Evolutionary conservation across 2,329 filamentous ascomycete genomes (phyloP), one percentile per base, ranked within the genome.

Genomic region (Colletotrichum scovillei): DNA sequence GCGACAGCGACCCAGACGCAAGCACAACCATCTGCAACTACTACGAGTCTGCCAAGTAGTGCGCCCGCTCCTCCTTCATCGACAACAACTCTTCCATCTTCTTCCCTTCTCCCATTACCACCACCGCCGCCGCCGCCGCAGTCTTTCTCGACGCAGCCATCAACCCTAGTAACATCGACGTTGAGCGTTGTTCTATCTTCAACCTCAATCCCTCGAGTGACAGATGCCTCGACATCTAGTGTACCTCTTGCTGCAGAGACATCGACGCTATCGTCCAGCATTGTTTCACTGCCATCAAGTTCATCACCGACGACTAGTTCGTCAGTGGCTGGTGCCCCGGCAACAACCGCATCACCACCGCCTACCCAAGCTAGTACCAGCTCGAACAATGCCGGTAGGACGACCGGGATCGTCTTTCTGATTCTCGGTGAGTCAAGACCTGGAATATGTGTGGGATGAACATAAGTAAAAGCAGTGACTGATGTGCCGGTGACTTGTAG

Each of bases 351-450:
- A 8, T 24, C 66, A 46, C 46, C 58, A 14, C n/a, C 58, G 8
- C 66, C 66, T 4, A 46, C 66, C 2, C 66, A 63, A 55, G 57
- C 49, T 5, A 53, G 24, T n/a, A 9, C 49, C 9, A 63, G 24
- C 32, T 62, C 66, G 35, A 63, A 38, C 14, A 69, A 63, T 9
- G 58, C 57, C 16, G 49, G 66, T 5, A 46, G 49, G 14, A 69
- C 66, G 14, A 58, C 49, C 19, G 66, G 66, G 1, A 69, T 69
- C 5, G 32, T 69, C 1, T 9, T 69, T 26, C 58, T 69, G 12
- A 56, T 69, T 1, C 16, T 69, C 1, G 66, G 66, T 69, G 46
- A 63, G 66, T 49, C 12, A 42, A 35, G 38, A 19, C 38, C 14
- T 42, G 38, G 16, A 19, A 7, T 42, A 42, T 19, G 1, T 42